A percentile compares a stretch with the other conserved stretches of the same genome.
These are phyloP conservation scores for Malassezia brasiliensis DNA, from an alignment of 1,284 basidiomycete genomes.

Conservation along the genomic window DNA sequence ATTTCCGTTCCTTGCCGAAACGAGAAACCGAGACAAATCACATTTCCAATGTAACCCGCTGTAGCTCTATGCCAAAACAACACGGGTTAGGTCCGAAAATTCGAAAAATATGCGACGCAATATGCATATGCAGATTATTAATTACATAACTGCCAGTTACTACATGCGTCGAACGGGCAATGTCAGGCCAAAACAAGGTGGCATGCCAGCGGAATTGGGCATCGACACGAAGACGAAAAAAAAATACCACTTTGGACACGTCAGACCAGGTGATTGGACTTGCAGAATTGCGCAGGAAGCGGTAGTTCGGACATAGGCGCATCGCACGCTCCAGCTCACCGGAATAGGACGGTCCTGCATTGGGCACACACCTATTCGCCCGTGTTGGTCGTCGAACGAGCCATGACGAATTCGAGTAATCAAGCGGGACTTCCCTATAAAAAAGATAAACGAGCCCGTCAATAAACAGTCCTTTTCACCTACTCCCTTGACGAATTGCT, in stretches of 20 bases:
- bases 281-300: constrained; percentile 1
- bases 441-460: constrained; percentile 4
- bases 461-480: constrained; percentile 12
- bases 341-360: constrained; percentile 10
- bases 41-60: too few species aligned
- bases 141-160: neutral
- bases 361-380: constrained; percentile 15
- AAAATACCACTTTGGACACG: neutral
- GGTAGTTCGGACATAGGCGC: constrained; percentile 9
- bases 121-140: neutral
- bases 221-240: neutral
- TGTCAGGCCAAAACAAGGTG: neutral
- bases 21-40: too few species aligned
- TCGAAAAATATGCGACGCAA: too few species aligned
- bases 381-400: neutral
- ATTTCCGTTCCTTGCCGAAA: too few species aligned
- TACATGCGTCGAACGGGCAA: neutral
- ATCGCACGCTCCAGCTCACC: constrained; percentile 10
- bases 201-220: neutral
- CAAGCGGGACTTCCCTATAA: constrained; percentile 16
- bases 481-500: constrained; percentile 8
- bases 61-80: neutral
- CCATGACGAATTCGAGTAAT: constrained; percentile 8
- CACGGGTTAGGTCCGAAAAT: too few species aligned
- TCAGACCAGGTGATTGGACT: neutral